phyloP scores from a whole-genome alignment of 2,329 filamentous ascomycete species.

The Talaromyces sp. region DNA sequence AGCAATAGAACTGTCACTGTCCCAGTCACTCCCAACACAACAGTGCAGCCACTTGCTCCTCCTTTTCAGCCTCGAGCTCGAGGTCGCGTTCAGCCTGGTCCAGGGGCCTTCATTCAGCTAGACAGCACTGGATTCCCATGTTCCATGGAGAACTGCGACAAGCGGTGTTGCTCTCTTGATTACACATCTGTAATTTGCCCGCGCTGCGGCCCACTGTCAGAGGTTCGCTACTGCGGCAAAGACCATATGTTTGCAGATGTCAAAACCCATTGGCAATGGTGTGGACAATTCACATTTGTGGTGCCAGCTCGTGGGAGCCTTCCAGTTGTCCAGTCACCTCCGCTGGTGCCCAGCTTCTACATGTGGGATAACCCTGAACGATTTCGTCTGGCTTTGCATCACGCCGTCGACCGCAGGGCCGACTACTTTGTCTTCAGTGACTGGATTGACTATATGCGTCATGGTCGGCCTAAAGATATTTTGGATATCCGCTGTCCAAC shows the following conservation, averaged over 20 bases:
- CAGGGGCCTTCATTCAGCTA: background rate
- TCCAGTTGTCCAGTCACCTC: conserved; percentile 17
- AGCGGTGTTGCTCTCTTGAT: conserved; percentile 28
- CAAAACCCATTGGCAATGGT: conserved; percentile 31
- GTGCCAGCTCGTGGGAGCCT: conserved; percentile 20
- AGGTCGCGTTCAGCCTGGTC: background rate
- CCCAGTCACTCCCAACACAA: background rate
- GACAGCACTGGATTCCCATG: background rate
- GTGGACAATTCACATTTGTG: conserved; percentile 18
- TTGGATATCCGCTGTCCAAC: conserved; percentile 20
- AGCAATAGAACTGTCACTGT: background rate
- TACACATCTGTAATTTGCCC: conserved; percentile 32
- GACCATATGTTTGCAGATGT: conserved; percentile 32
- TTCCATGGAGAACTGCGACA: conserved; percentile 19
- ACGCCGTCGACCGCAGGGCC: conserved; percentile 21
- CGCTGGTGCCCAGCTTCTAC: conserved; percentile 24
- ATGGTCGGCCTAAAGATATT: conserved; percentile 12
- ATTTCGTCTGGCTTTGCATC: conserved; percentile 31
- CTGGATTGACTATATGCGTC: conserved; percentile 15
- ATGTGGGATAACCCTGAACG: conserved; percentile 30
- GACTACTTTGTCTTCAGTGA: conserved; percentile 36
- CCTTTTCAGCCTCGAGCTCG: background rate
- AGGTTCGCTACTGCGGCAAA: conserved; percentile 35
- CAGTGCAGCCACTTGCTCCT: background rate
- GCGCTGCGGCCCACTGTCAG: conserved; percentile 35